These are phyloP conservation scores for Chlorella sorokiniana DNA, from an alignment of 139 green algal genomes.

Conservation along the genomic window DNA sequence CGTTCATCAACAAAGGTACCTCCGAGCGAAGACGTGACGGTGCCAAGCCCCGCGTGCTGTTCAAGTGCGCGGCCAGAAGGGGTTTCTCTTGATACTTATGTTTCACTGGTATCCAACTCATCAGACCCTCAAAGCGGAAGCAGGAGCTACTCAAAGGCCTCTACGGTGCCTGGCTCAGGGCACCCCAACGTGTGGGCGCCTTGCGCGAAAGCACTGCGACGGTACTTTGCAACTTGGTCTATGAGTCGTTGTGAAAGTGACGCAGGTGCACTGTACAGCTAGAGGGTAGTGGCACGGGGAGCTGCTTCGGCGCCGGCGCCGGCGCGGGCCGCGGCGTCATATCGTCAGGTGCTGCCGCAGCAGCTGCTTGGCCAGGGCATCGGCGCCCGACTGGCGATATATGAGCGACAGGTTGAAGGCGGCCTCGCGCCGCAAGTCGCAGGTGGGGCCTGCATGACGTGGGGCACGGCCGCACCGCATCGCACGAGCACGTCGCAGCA, in stretches of 20 bases:
- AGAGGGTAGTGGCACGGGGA: neutral
- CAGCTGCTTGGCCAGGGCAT: conserved; percentile 65
- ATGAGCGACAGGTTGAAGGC: conserved; percentile 85
- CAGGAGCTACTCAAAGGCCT: too few relatives aligned
- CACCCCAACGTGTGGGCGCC: too few relatives aligned
- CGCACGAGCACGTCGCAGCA: neutral
- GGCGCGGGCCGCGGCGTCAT: neutral
- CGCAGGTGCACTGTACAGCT: neutral
- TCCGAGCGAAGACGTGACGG: too few relatives aligned
- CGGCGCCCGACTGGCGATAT: conserved; percentile 68
- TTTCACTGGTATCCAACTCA: too few relatives aligned
- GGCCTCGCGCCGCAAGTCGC: conserved; percentile 67
- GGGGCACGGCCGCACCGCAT: neutral
- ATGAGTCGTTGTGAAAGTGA: neutral
- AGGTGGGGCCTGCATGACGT: neutral
- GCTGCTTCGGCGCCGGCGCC: too few relatives aligned
- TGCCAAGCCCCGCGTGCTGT: too few relatives aligned
- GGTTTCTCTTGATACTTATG: too few relatives aligned
- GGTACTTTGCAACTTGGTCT: neutral
- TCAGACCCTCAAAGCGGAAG: too few relatives aligned
- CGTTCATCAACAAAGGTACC: too few relatives aligned
- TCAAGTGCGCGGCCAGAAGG: too few relatives aligned
- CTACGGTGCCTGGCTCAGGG: too few relatives aligned
- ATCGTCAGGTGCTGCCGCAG: conserved; percentile 68
- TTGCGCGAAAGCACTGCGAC: too few relatives aligned